These are phyloP conservation scores for Xylaria sp. DNA, from an alignment of 2,329 filamentous ascomycete genomes.

Conservation along the genomic window DNA sequence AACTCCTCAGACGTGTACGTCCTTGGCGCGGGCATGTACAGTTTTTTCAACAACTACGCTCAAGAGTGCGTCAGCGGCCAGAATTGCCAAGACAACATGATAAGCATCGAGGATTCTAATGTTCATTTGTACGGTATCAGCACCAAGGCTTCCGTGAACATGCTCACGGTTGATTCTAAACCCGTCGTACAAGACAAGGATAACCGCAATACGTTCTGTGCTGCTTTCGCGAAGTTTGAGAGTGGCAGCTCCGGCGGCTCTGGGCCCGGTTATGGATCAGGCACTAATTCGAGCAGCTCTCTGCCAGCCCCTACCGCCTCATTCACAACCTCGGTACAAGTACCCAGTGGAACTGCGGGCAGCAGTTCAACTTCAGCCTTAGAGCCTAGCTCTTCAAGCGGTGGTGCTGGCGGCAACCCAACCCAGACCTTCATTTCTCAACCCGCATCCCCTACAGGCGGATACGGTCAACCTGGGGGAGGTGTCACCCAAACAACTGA, in stretches of 20 bases:
- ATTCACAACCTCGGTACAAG: constrained; percentile 16
- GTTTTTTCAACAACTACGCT: constrained; percentile 84
- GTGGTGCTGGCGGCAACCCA: constrained; percentile 29
- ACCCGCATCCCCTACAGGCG: constrained; percentile 38
- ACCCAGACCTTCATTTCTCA: constrained; percentile 31
- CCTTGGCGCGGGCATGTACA: constrained; percentile 80
- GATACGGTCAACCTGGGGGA: constrained; percentile 42
- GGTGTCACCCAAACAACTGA: constrained; percentile 30
- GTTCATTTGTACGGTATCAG: constrained; percentile 74
- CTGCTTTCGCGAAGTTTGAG: constrained; percentile 66
- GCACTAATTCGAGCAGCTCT: constrained; percentile 33
- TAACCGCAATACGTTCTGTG: constrained; percentile 74
- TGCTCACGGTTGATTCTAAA: constrained; percentile 72
- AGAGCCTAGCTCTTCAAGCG: constrained; percentile 5
- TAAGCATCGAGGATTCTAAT: constrained; percentile 73
- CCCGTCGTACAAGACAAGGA: constrained; percentile 65
- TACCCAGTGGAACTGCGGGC: constrained; percentile 15
- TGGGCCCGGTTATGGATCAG: constrained; percentile 31
- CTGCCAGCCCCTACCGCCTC: constrained; percentile 22
- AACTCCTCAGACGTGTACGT: constrained; percentile 74
- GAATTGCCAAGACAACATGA: constrained; percentile 81
- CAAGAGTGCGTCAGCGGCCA: constrained; percentile 74
- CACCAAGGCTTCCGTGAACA: constrained; percentile 79
- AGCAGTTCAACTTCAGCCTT: constrained; percentile 8
- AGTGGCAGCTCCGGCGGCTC: constrained; percentile 27